A percentile compares a stretch with the other conserved stretches of the same genome.
Conservation (phyloP, 306 rosid genomes). For the Myrica gale region DNA sequence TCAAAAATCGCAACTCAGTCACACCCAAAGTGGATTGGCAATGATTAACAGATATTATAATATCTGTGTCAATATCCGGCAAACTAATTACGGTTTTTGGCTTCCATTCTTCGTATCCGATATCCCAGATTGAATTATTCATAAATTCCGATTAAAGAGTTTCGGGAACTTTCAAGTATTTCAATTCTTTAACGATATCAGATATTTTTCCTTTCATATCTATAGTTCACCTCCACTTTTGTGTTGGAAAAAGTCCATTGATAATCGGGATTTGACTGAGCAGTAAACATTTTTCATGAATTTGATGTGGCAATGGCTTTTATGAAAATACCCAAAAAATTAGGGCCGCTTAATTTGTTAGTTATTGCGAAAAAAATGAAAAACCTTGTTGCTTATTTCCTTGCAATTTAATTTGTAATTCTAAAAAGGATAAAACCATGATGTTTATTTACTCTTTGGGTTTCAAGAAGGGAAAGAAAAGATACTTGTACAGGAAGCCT, state of each 20-base stretch:
- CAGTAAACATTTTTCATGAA: not conserved
- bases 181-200: not conserved
- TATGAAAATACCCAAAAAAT: not conserved
- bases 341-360: no score
- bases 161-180: not conserved
- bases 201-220: not conserved
- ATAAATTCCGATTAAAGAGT: not conserved
- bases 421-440: no score
- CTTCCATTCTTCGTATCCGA: not conserved
- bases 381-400: no score
- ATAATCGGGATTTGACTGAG: not conserved
- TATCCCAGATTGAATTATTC: no score
- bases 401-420: no score
- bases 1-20: not conserved
- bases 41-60: no score
- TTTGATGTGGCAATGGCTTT: not conserved
- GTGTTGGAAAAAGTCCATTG: not conserved
- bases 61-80: no score
- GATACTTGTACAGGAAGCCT: slow-evolving; percentile 67
- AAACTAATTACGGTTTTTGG: no score
- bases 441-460: no score
- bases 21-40: no score
- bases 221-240: not conserved
- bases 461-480: not conserved
- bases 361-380: no score